These are phyloP conservation scores for Gossypium trilobum DNA, from an alignment of 441 rosid species.

Conservation along the genomic window DNA sequence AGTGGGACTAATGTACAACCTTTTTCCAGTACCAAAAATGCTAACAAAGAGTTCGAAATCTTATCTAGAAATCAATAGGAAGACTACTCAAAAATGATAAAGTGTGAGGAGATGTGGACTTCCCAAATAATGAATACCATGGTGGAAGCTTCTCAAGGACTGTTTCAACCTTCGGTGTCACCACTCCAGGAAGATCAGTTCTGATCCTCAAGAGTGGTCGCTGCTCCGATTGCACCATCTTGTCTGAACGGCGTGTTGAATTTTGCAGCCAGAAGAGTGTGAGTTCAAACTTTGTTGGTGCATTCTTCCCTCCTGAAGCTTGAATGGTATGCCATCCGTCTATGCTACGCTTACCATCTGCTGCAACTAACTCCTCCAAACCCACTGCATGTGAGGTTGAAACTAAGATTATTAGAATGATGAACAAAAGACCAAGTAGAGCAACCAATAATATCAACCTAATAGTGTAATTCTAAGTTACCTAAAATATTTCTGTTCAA, in stretches of 20 bases:
- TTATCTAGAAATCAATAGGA: conserved; percentile 38
- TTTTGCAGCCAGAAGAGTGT: conserved; percentile 41
- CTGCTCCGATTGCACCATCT: conserved; percentile 13
- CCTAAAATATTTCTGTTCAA: not conserved
- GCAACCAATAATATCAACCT: not conserved
- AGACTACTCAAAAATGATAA: conserved; percentile 59
- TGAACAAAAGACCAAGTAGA: not conserved
- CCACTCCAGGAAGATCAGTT: conserved; percentile 48
- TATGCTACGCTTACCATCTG: conserved; percentile 33
- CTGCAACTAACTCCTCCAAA: conserved; percentile 43
- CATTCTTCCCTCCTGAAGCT: conserved; percentile 70
- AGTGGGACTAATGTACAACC: not conserved
- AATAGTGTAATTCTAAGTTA: too few species aligned
- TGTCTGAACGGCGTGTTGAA: conserved; percentile 12
- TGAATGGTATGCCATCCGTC: conserved; percentile 86
- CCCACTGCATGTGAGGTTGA: conserved; percentile 27
- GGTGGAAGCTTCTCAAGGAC: conserved; percentile 54
- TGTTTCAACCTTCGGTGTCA: conserved; percentile 53
- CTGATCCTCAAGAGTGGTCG: conserved; percentile 63
- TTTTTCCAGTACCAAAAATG: not conserved
- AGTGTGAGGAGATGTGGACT: conserved; percentile 67
- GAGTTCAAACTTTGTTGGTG: conserved; percentile 52
- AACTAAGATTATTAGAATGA: not conserved
- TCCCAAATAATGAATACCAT: conserved; percentile 78
- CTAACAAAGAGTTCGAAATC: not conserved